These are phyloP conservation scores for Mortierella sp. DNA, from an alignment of 371 early-diverging fungal species.

Conservation along the genomic window DNA sequence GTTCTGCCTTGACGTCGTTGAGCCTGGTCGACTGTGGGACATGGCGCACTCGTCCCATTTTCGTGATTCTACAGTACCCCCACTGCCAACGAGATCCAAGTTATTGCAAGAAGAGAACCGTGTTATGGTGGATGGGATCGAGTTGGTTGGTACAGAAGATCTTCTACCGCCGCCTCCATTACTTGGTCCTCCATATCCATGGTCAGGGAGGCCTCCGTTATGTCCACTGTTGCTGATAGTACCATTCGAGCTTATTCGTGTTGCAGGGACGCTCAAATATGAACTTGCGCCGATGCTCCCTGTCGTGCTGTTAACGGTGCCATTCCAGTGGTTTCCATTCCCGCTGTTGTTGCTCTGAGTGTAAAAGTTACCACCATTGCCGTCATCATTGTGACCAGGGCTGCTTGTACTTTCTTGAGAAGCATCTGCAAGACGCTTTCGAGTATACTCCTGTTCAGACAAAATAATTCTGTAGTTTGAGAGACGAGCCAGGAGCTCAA, in stretches of 20 bases:
- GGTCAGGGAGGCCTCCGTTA: too few relatives aligned
- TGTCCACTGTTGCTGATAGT: neutral
- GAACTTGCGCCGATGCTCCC: neutral
- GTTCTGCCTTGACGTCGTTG: conserved; percentile 16
- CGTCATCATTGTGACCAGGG: neutral
- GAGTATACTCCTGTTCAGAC: conserved; percentile 65
- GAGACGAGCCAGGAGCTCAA: conserved; percentile 63
- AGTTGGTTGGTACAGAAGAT: neutral
- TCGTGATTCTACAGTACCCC: neutral
- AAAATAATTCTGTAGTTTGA: conserved; percentile 70
- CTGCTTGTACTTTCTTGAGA: neutral
- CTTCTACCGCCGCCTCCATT: neutral
- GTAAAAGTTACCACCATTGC: neutral
- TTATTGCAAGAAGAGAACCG: neutral
- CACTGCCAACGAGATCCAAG: neutral
- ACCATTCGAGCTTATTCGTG: neutral
- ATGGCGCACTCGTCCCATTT: neutral
- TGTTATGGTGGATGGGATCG: neutral
- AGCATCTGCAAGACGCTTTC: conserved; percentile 49
- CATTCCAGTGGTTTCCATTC: neutral
- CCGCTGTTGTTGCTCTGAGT: neutral
- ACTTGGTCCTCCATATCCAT: too few relatives aligned
- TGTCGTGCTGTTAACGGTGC: neutral
- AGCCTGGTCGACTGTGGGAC: conserved; percentile 13
- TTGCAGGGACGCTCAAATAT: neutral